Evolutionary conservation across 352 stramenopile species (phyloP).

Genomic region (Globisporangium rhizosaccharum): DNA sequence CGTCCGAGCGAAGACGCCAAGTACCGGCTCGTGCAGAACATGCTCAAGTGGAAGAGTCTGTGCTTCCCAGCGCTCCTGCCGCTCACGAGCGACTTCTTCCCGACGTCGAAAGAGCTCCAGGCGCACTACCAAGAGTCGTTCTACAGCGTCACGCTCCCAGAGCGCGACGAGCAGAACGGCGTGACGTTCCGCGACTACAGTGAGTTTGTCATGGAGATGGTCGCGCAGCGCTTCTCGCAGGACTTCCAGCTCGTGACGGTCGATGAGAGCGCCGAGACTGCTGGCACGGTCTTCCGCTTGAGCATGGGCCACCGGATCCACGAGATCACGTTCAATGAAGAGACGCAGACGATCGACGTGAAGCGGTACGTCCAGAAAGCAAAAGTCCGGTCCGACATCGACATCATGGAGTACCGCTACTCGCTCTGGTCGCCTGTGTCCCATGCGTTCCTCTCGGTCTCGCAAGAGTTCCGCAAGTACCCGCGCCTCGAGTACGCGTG

Average conservation of each 20-base stretch:
- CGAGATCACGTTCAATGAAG: constrained; percentile 84
- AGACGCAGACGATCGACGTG: constrained; percentile 82
- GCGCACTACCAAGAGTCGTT: constrained; percentile 83
- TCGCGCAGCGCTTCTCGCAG: constrained; percentile 74
- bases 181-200: constrained; percentile 68
- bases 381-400: constrained; percentile 11
- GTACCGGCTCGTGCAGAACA: constrained; percentile 68
- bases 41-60: constrained; percentile 97
- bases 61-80: constrained; percentile 94
- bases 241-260: constrained; percentile 86
- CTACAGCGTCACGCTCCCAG: constrained; percentile 77
- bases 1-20: constrained; percentile 47
- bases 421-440: constrained; percentile 69
- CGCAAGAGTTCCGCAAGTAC: constrained; percentile 83
- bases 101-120: constrained; percentile 68
- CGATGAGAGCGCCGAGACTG: constrained; percentile 32
- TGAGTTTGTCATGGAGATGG: constrained; percentile 83
- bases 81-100: constrained; percentile 89
- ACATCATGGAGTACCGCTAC: constrained; percentile 60
- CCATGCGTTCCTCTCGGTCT: constrained; percentile 54
- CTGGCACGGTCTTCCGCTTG: constrained; percentile 21
- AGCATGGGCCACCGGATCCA: constrained; percentile 88
- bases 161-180: constrained; percentile 58
- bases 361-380: constrained; percentile 77
- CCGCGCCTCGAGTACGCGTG: constrained; percentile 75